Conservation (phyloP, 805 yeast genomes). For the Cyberlindnera americana region DNA sequence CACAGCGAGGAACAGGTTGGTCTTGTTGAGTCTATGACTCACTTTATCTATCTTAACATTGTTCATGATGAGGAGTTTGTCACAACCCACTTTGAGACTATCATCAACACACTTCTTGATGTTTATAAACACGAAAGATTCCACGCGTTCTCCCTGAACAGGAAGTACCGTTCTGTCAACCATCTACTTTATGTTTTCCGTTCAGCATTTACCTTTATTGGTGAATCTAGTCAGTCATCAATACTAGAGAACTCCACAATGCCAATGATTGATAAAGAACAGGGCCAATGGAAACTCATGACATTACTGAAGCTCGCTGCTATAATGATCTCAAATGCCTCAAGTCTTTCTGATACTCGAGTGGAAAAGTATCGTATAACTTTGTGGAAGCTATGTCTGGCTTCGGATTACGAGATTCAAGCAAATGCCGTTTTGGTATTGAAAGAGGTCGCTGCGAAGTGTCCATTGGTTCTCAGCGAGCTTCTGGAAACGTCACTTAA, state of each 20-base stretch:
- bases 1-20: constrained; percentile 28
- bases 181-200: constrained; percentile 27
- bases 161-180: constrained; percentile 17
- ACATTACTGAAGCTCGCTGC: constrained; percentile 24
- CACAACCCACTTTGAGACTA: constrained; percentile 25
- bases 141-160: constrained; percentile 17
- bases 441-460: constrained; percentile 30
- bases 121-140: constrained; percentile 29
- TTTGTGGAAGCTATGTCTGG: constrained; percentile 35
- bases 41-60: constrained; percentile 30
- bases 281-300: constrained; percentile 11
- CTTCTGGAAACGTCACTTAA: constrained; percentile 33
- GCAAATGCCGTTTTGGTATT: constrained; percentile 37
- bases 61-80: constrained; percentile 28
- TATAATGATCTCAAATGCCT: constrained; percentile 30
- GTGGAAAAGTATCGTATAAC: constrained; percentile 26
- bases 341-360: constrained; percentile 22
- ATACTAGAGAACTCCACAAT: constrained; percentile 26
- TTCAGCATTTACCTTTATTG: constrained; percentile 23
- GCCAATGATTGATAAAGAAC: constrained; percentile 12
- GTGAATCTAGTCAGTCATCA: constrained; percentile 33
- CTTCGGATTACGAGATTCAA: constrained; percentile 39
- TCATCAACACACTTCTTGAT: constrained; percentile 25
- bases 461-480: constrained; percentile 35
- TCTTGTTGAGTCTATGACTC: constrained; percentile 35